phyloP scores from a whole-genome alignment of 108 stramenopile species.

The Cyclotella atomus region DNA sequence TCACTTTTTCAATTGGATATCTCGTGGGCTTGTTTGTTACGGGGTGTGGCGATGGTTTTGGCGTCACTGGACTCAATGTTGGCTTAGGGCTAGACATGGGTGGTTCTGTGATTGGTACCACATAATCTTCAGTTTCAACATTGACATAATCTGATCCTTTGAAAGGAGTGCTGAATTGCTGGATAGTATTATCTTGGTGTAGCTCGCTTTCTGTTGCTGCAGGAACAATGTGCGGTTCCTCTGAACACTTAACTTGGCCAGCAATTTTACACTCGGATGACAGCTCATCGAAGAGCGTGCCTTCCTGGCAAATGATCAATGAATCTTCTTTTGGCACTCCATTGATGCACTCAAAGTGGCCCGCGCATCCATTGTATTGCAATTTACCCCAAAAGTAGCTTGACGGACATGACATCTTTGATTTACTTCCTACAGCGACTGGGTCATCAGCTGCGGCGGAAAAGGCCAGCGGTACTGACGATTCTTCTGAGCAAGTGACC shows the following conservation, averaged over 20 bases:
- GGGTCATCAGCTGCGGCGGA: no score
- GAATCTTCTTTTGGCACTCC: not conserved
- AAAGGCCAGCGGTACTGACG: no score
- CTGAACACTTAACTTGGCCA: not conserved
- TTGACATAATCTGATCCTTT: not conserved
- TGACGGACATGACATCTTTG: not conserved
- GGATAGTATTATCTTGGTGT: not conserved
- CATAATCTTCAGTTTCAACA: not conserved
- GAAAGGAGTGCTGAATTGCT: not conserved
- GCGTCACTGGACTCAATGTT: no score
- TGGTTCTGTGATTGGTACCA: not conserved
- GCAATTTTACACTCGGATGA: not conserved
- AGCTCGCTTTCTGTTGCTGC: not conserved
- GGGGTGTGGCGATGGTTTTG: not conserved
- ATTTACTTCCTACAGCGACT: no score
- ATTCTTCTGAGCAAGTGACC: not conserved
- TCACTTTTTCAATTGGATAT: not conserved
- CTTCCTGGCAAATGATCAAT: not conserved
- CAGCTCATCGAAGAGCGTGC: not conserved
- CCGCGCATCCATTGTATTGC: not conserved
- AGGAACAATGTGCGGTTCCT: not conserved
- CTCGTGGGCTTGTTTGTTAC: not conserved
- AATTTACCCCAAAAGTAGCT: not conserved
- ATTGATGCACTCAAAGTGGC: not conserved
- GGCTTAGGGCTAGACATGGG: no score